A percentile compares a stretch with the other conserved stretches of the same genome.
These are phyloP conservation scores for Prunella vulgaris DNA, from an alignment of 257 asterid genomes.

Conservation along the genomic window DNA sequence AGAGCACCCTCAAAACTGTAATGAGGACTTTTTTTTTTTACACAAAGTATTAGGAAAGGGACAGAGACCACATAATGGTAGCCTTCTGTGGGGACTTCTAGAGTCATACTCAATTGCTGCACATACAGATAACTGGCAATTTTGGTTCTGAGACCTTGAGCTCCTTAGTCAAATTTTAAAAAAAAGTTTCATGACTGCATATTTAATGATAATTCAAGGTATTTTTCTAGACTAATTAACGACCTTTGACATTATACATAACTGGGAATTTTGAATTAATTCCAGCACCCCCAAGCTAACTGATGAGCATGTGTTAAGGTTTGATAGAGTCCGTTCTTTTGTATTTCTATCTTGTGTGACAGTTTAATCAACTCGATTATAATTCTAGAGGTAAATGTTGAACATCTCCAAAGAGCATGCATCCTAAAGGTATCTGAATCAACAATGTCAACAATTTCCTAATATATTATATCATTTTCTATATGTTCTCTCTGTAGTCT, in stretches of 20 bases:
- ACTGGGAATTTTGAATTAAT: neutral
- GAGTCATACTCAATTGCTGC: neutral
- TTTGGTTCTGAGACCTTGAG: neutral
- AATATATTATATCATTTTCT: neutral
- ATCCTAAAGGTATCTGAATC: neutral
- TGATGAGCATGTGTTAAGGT: neutral
- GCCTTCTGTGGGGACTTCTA: neutral
- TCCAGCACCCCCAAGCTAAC: neutral
- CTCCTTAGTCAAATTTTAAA: neutral
- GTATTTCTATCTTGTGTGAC: neutral
- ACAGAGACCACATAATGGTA: neutral
- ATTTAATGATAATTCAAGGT: neutral
- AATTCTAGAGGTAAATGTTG: neutral
- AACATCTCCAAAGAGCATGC: neutral
- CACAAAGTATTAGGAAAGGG: slow-evolving; percentile 6
- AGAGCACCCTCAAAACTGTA: neutral
- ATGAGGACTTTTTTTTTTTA: neutral
- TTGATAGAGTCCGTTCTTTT: neutral
- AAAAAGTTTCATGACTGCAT: neutral
- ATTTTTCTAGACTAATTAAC: neutral
- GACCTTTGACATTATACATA: neutral
- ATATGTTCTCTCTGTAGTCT: neutral
- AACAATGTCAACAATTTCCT: neutral
- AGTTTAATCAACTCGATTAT: neutral
- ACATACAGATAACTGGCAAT: neutral